phyloP scores from a whole-genome alignment of 495 filamentous ascomycete species.

The Xylaria scruposa region DNA sequence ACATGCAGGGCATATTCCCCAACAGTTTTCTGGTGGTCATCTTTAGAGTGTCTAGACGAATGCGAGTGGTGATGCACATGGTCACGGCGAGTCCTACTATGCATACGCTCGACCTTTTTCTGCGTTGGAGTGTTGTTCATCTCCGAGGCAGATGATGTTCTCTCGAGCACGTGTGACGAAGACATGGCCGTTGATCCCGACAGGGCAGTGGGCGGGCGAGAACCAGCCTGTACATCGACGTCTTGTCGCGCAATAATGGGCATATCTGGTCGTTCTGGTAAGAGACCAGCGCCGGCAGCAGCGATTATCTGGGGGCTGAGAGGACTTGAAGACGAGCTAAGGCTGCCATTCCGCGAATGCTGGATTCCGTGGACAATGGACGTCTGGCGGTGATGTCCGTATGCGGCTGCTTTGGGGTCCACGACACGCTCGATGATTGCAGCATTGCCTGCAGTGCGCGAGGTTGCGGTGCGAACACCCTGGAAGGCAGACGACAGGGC shows the following conservation, averaged over 20 bases:
- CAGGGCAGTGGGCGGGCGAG: constrained; percentile 49
- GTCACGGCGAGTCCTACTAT: constrained; percentile 71
- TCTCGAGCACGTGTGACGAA: constrained; percentile 43
- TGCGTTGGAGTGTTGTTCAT: constrained; percentile 39
- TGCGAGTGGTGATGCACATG: constrained; percentile 82
- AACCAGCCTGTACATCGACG: constrained; percentile 43
- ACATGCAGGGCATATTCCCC: constrained; percentile 97
- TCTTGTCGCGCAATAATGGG: constrained; percentile 51
- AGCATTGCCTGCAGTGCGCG: constrained; percentile 50
- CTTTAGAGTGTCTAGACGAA: constrained; percentile 74
- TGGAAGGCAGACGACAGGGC: constrained; percentile 38
- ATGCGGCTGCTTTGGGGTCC: constrained; percentile 60
- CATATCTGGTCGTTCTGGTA: constrained; percentile 53
- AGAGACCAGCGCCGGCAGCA: constrained; percentile 60
- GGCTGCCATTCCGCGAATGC: constrained; percentile 86
- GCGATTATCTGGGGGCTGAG: constrained; percentile 84
- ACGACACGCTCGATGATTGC: constrained; percentile 68
- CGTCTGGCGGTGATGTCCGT: constrained; percentile 90
- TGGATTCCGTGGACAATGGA: constrained; percentile 93
- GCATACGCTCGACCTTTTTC: constrained; percentile 65
- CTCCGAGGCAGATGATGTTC: constrained; percentile 41
- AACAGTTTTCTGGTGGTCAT: constrained; percentile 82
- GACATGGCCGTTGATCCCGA: constrained; percentile 50
- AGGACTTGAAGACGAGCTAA: constrained; percentile 70
- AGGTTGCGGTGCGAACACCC: constrained; percentile 44